Evolutionary conservation across 2,329 filamentous ascomycete species (phyloP).

Genomic region (Arthroderma sp.): DNA sequence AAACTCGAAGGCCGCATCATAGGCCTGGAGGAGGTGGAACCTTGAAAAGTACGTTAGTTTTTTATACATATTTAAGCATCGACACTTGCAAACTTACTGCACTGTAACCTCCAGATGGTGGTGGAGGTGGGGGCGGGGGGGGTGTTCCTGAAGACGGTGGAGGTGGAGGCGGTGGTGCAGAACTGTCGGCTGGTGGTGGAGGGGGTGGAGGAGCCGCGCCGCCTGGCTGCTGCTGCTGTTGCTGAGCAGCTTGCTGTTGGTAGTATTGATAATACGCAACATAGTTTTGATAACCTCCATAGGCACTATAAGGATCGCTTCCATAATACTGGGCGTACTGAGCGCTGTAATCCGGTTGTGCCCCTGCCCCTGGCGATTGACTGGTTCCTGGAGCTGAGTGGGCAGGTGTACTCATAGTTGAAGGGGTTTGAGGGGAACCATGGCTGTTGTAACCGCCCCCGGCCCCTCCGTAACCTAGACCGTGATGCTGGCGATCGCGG

Average conservation of each 20-base stretch:
- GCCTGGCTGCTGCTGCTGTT: slow-evolving; percentile 36
- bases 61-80: not conserved
- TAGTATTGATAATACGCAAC: slow-evolving; percentile 54
- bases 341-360: slow-evolving; percentile 55
- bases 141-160: slow-evolving; percentile 51
- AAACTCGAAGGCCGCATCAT: slow-evolving; percentile 13
- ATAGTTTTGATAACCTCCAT: slow-evolving; percentile 74
- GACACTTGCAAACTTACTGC: slow-evolving; percentile 36
- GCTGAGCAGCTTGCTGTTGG: slow-evolving; percentile 51
- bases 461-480: slow-evolving; percentile 28
- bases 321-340: slow-evolving; percentile 77
- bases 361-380: slow-evolving; percentile 12
- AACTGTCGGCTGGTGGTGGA: slow-evolving; percentile 30
- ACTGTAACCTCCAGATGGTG: slow-evolving; percentile 48
- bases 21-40: slow-evolving; percentile 41
- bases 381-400: slow-evolving; percentile 26
- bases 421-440: slow-evolving; percentile 32
- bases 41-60: slow-evolving; percentile 16
- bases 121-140: slow-evolving; percentile 44
- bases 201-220: slow-evolving; percentile 25
- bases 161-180: slow-evolving; percentile 42
- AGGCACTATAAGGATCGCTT: slow-evolving; percentile 75
- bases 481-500: slow-evolving; percentile 35
- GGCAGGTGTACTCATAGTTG: slow-evolving; percentile 28
- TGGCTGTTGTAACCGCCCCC: slow-evolving; percentile 30